Base-by-base conservation (phyloP, 257 asterid species). In the Ilex aquifolium region DNA sequence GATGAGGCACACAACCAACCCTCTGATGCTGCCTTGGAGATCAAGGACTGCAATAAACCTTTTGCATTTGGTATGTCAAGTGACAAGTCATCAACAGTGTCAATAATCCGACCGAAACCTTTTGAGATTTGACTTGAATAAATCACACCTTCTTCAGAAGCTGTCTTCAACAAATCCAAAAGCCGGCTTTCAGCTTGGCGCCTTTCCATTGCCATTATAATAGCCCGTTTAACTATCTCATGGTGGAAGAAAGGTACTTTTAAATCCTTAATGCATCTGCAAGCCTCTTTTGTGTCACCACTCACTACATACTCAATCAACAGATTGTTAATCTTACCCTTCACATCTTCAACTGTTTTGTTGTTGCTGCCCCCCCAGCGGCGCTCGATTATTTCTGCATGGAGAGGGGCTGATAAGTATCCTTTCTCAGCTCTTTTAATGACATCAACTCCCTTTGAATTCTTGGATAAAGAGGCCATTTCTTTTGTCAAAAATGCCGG, bases 1-100 rank as follows among this genome's bases (percentile, higher is more conserved):
- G 99, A 89, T 32, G 99, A 92, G 63, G 86, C 86, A n/a, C 82
- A 76, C 5, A 89, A 36, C 99, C 99, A 92, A 13, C 99, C 97
- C 48, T 89, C 99, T 0, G 99, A 90, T 14, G 99, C 95, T 60
- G 90, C 94, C 65, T 80, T 88, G 3, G 94, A 82, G 46, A 92
- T 89, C 79, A 89, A 61, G 0, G 86, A 80, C 79, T 87, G 96
- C 32, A 93, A 50, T 14, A 79, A 67, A 48, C 63, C 75, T 69
- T 86, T 89, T 14, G 95, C 99, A 61, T 87, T 79, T 1, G 96
- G 99, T 32, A 92, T 85, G 59, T 92, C 99, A 30, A 92, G 74
- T 5, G 91, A 78, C 31, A 92, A 66, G 57, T 92, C 99, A 51
- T 92, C 97, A 1, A 87, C 70, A 40, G 70, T 76, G 65, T 89